Evolutionary conservation across 2,329 filamentous ascomycete species (phyloP), one percentile per base, ranked within the genome.

Genomic region (Bipolaris gigantea): DNA sequence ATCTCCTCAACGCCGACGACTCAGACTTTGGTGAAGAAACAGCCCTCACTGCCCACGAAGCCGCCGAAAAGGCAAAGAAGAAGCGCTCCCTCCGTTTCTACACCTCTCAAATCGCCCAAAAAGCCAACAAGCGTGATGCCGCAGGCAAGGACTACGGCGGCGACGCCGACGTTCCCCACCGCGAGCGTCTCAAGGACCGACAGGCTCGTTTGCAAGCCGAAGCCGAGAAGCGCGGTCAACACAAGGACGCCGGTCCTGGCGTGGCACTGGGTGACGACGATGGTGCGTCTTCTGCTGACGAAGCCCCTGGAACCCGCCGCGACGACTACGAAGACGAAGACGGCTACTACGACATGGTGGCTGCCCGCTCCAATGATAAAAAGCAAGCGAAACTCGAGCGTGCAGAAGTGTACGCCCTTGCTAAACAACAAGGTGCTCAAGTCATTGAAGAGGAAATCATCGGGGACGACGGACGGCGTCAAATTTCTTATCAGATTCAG

Each of bases 41-140:
- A 15, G 78, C 81, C 4, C 83, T 97, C 54, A 90, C 92, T 49
- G 85, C 87, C 10, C 83, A 86, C 57, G 86, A 93, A 56, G 88
- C 90, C 0, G 89, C 89, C 38, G 90, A 96, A 67, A 99, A 99
- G 77, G 89, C 88, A 0, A 84, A 85, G 55, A 89, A 89, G 75
- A 96, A 94, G 81, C 96, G 95, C 81, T 91, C 86, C 60, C 83
- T 99, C 53, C 89, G 92, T 59, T 99, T 99, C 81, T 99, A 99
- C 82, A 97, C 95, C 2, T 96, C 92, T 3, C 94, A 99, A 73
- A 94, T 99, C 62, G 89, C 90, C 25, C 93, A 97, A 73, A 97
- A 97, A 77, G 86, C 90, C 52, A 96, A 91, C 78, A 92, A 90
- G 73, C 90, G 90, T 50, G 85, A 86, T 5, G 85, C 81, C 30